These are phyloP conservation scores for Vigna nakashimae DNA, from an alignment of 306 rosid genomes.

Conservation along the genomic window DNA sequence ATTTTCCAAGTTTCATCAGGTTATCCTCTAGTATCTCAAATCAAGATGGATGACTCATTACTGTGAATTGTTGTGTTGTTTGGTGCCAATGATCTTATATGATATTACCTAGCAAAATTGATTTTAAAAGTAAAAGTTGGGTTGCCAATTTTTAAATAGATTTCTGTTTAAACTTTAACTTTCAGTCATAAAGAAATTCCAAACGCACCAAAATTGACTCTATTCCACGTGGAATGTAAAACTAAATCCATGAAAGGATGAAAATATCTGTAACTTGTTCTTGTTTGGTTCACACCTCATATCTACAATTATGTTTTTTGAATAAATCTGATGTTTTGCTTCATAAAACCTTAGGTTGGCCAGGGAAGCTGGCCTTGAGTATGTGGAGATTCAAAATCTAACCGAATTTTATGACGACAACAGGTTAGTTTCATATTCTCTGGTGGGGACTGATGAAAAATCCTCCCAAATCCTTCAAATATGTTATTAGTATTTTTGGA, in stretches of 20 bases:
- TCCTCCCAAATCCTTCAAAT: slow-evolving; percentile 36
- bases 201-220: slow-evolving; percentile 20
- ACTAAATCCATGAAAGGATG: slow-evolving; percentile 12
- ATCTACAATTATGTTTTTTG: slow-evolving; percentile 24
- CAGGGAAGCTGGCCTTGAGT: slow-evolving; percentile 98
- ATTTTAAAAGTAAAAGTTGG: slow-evolving; percentile 27
- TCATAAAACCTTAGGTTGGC: slow-evolving; percentile 74
- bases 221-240: slow-evolving; percentile 15
- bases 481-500: slow-evolving; percentile 28
- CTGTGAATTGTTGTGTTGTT: slow-evolving; percentile 35
- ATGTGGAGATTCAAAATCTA: slow-evolving; percentile 90
- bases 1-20: slow-evolving; percentile 98
- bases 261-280: slow-evolving; percentile 3
- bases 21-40: slow-evolving; percentile 44
- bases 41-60: slow-evolving; percentile 25
- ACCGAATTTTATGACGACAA: slow-evolving; percentile 94
- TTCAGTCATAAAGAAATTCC: slow-evolving; percentile 18
- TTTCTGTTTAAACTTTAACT: slow-evolving; percentile 8
- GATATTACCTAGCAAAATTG: slow-evolving; percentile 17
- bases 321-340: slow-evolving; percentile 27
- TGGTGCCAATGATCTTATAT: slow-evolving; percentile 33
- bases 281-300: slow-evolving; percentile 18
- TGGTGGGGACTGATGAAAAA: slow-evolving; percentile 14
- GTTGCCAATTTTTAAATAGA: slow-evolving; percentile 14
- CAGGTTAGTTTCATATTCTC: slow-evolving; percentile 62